Percentiles rank a stretch among this genome's conserved stretches.
phyloP scores from a whole-genome alignment of 2,329 filamentous ascomycete species.

The Ceratocystis smalleyi region DNA sequence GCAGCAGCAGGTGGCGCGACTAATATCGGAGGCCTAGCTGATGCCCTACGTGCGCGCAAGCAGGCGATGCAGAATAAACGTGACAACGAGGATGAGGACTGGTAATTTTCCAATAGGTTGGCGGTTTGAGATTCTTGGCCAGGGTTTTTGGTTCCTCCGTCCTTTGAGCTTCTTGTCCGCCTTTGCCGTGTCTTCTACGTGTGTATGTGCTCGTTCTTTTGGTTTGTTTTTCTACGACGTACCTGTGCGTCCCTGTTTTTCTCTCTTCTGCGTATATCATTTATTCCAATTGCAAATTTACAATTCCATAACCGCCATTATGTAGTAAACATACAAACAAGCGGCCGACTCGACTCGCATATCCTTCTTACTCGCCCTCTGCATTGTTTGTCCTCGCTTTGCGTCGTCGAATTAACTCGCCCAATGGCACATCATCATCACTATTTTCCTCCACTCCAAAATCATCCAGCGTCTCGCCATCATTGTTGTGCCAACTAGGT shows the following conservation, averaged over 20 bases:
- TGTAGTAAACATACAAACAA: not conserved
- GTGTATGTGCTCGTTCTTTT: constrained; percentile 12
- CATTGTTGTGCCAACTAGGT: constrained; percentile 55
- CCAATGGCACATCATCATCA: constrained; percentile 51
- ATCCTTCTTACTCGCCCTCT: not conserved
- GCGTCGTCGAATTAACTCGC: constrained; percentile 46
- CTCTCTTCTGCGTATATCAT: constrained; percentile 15
- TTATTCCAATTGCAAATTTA: not conserved
- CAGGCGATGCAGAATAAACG: constrained; percentile 57
- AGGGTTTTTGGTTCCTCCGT: not conserved
- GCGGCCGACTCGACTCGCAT: not conserved
- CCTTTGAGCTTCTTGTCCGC: not conserved
- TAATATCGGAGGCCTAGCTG: constrained; percentile 58
- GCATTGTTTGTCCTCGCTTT: constrained; percentile 26
- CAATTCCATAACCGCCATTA: not conserved
- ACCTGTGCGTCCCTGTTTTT: constrained; percentile 15
- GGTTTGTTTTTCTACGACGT: constrained; percentile 19
- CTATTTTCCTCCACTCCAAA: constrained; percentile 58
- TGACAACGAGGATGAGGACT: constrained; percentile 56
- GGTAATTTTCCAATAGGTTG: constrained; percentile 28
- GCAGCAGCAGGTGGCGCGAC: constrained; percentile 51
- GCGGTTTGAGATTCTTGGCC: too few species aligned
- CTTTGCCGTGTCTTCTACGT: not conserved
- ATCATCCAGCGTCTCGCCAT: constrained; percentile 58
- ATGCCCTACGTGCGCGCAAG: constrained; percentile 62